phyloP scores from a whole-genome alignment of 2,329 filamentous ascomycete species.

The Scedosporium minutisporum region DNA sequence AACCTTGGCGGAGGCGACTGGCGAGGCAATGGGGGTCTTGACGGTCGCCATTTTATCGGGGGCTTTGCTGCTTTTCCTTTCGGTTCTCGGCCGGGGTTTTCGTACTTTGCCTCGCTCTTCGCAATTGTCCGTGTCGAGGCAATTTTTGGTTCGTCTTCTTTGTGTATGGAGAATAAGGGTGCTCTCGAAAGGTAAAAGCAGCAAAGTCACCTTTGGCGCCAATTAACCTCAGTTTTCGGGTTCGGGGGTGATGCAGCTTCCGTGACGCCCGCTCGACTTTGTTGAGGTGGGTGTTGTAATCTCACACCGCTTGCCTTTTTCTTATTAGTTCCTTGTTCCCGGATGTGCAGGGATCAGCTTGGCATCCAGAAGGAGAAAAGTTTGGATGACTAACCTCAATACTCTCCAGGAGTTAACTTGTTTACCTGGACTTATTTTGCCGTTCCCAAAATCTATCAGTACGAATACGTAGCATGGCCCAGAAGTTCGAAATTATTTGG shows the following conservation, averaged over 20 bases:
- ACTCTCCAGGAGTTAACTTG: too few species aligned
- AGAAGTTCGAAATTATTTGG: too few species aligned
- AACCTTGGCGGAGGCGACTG: neutral
- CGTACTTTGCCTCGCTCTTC: neutral
- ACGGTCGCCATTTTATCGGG: constrained; percentile 1
- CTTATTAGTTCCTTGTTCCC: neutral
- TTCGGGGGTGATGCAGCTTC: neutral
- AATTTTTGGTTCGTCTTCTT: neutral
- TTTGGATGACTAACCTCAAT: too few species aligned
- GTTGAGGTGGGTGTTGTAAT: neutral
- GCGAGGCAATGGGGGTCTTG: neutral
- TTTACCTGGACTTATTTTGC: too few species aligned
- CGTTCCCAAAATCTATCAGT: too few species aligned
- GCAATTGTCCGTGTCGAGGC: neutral
- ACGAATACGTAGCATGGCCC: too few species aligned
- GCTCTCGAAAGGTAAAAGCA: neutral
- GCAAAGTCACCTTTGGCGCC: too few species aligned
- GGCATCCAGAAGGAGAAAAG: too few species aligned
- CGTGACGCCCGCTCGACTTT: neutral
- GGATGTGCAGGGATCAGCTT: neutral
- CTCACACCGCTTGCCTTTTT: neutral
- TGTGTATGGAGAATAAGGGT: neutral
- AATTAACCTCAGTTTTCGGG: neutral
- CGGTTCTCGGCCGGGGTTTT: neutral
- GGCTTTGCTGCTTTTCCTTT: neutral